These are phyloP conservation scores for Rhynchospora breviuscula DNA, from an alignment of 176 grass and related monocot species.

Conservation along the genomic window DNA sequence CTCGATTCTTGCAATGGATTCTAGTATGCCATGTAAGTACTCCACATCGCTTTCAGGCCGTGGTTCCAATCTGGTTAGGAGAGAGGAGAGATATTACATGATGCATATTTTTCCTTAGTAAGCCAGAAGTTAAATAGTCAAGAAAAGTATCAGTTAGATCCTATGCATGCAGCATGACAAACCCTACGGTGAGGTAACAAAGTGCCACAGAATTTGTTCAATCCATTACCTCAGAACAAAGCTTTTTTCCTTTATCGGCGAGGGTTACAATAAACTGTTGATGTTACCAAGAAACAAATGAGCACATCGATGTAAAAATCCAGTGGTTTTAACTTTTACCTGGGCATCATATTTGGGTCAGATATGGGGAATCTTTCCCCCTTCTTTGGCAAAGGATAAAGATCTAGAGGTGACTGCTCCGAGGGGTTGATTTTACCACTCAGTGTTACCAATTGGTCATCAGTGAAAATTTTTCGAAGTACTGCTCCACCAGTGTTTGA, in stretches of 20 bases:
- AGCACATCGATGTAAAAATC: background rate
- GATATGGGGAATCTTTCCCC: slow-evolving; percentile 74
- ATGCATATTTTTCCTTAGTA: background rate
- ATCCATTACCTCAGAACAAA: background rate
- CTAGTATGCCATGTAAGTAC: slow-evolving; percentile 66
- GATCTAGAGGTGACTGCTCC: slow-evolving; percentile 39
- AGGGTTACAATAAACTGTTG: background rate
- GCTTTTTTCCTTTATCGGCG: background rate
- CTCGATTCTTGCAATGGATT: slow-evolving; percentile 67
- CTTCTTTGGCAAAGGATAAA: slow-evolving; percentile 56
- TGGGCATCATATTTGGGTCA: slow-evolving; percentile 61
- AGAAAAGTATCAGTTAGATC: background rate
- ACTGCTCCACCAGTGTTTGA: slow-evolving; percentile 65
- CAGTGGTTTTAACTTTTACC: slow-evolving; percentile 20
- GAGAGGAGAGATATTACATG: background rate
- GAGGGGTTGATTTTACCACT: slow-evolving; percentile 47
- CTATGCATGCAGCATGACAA: background rate
- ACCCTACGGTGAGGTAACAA: background rate
- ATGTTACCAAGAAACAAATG: background rate
- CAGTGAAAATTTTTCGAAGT: slow-evolving; percentile 61
- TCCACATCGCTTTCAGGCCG: slow-evolving; percentile 31
- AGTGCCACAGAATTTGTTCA: background rate
- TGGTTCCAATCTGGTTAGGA: slow-evolving; percentile 48
- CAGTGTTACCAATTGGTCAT: slow-evolving; percentile 36
- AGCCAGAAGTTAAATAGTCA: background rate